Evolutionary conservation across 2,329 filamentous ascomycete genomes (phyloP), one percentile per base, ranked within the genome.

Genomic region (Ceratocystis alfenasii): DNA sequence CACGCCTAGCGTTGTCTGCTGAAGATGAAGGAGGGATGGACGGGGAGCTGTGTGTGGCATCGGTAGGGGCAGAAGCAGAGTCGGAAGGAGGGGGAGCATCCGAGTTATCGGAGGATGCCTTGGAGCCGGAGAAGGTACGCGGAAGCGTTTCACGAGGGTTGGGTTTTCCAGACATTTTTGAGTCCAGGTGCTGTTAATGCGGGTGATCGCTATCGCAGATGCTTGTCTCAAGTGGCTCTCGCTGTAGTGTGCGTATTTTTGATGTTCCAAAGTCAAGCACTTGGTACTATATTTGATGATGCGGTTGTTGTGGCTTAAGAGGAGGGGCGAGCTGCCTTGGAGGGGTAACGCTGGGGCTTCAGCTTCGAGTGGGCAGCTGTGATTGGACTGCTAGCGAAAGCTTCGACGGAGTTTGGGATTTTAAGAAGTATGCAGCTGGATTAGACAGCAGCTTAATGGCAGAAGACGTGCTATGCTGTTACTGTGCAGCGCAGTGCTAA

Each of bases 101-200:
- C 4, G 55, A 55, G 45, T 63, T 48, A 12, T 50, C 44, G 15
- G 62, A 41, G 6, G 61, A 41, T 4, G 50, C 28, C 25, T 64
- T 64, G 41, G 53, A 57, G 15, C 66, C 66, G 5, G 62, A 65
- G 30, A 63, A 67, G 30, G 66, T 67, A 25, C 66, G 63, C 28
- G 62, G 64, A 17, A 63, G 46, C 53, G 63, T 62, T 46, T 67
- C 66, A 41, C 63, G 62, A 25, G 63, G 66, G 36, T 48, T 67
- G 22, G 63, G 65, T 48, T 67, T 67, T 33, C 63, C 57, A 33
- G 66, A 57, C 63, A 65, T 67, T 55, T 20, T 46, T 50, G 20
- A 20, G 5, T 53, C 22, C 20, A 20, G 15, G 2, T 53, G 10
- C 48, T 53, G 36, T 53, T 53, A 12, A 20, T 22, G 17, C 5